Percentiles rank a stretch among this genome's conserved stretches.
phyloP scores from a whole-genome alignment of 345 rosid species.

The Alliaria petiolata region DNA sequence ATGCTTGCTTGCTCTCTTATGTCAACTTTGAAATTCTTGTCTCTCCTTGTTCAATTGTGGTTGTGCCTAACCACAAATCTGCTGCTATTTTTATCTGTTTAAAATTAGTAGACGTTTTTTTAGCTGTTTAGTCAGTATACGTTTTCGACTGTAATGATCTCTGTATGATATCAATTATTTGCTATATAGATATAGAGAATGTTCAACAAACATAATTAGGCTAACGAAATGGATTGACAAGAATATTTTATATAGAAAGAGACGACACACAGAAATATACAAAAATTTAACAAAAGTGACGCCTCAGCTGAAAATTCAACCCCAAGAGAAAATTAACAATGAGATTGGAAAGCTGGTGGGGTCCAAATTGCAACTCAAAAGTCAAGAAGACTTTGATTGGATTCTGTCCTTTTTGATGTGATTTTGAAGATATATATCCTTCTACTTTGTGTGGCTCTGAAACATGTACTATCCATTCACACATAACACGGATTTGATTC shows the following conservation, averaged over 20 bases:
- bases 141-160: not conserved
- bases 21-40: not conserved
- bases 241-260: not conserved
- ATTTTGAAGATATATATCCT: conserved; percentile 9
- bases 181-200: not conserved
- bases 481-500: not conserved
- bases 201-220: too few species aligned
- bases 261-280: not conserved
- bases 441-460: conserved; percentile 19
- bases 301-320: conserved; percentile 11
- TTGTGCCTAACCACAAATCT: not conserved
- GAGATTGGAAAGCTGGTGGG: conserved; percentile 23
- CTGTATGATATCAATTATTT: not conserved
- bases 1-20: not conserved
- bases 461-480: conserved; percentile 21
- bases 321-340: not conserved
- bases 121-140: not conserved
- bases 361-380: conserved; percentile 27
- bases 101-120: not conserved
- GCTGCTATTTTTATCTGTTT: not conserved
- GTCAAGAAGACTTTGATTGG: conserved; percentile 25
- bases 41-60: not conserved
- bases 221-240: conserved; percentile 11
- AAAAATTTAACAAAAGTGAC: not conserved
- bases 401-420: conserved; percentile 29